Evolutionary conservation across 345 rosid species (phyloP).

Genomic region (Rhizophora apiculata): DNA sequence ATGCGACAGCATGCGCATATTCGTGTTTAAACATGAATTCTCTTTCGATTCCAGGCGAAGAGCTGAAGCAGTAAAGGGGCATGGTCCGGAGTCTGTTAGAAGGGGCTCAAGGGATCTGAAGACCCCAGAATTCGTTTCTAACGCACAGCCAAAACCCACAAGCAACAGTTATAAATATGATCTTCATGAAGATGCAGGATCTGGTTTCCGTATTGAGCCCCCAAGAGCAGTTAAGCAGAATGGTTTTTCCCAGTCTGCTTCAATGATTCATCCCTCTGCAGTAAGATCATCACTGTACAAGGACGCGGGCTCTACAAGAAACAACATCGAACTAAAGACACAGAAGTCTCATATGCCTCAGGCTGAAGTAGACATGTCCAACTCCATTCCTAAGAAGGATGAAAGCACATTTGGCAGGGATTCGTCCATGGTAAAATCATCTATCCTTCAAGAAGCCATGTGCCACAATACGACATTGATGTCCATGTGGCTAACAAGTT

Average conservation of each 20-base stretch:
- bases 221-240: slow-evolving; percentile 25
- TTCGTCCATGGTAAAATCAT: slow-evolving; percentile 35
- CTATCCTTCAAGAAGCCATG: too few species aligned
- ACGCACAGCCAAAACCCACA: slow-evolving; percentile 44
- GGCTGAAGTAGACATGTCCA: slow-evolving; percentile 31
- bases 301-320: slow-evolving; percentile 28
- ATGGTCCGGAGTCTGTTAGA: slow-evolving; percentile 66
- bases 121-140: slow-evolving; percentile 63
- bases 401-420: slow-evolving; percentile 28
- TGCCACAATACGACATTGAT: too few species aligned
- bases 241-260: slow-evolving; percentile 34
- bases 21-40: not conserved
- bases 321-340: slow-evolving; percentile 27
- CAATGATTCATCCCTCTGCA: slow-evolving; percentile 53
- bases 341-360: slow-evolving; percentile 31
- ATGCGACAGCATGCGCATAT: too few species aligned
- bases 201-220: slow-evolving; percentile 46
- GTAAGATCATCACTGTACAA: slow-evolving; percentile 28
- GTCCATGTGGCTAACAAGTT: not conserved
- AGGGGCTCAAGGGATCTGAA: slow-evolving; percentile 50
- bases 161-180: slow-evolving; percentile 38
- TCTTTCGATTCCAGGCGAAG: slow-evolving; percentile 46
- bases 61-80: slow-evolving; percentile 56
- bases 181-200: slow-evolving; percentile 35
- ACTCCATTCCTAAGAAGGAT: slow-evolving; percentile 29